Base-by-base conservation (phyloP, 192 early-diverging fungal species). In the Borealophlyctis nickersoniae region DNA sequence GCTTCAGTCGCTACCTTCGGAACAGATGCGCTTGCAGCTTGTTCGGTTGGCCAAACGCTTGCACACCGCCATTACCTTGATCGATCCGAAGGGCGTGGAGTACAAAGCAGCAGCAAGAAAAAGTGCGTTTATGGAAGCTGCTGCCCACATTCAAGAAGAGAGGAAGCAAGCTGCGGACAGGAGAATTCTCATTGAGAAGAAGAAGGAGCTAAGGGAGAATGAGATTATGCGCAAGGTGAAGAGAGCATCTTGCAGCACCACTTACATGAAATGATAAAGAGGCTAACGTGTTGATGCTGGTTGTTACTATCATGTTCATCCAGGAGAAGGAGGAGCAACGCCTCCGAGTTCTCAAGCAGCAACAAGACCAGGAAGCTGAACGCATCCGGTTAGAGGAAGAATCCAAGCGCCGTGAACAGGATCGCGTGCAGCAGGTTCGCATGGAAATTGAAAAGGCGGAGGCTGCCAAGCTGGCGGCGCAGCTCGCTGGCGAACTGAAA, bases 11-110 rank as follows among this genome's bases (percentile, higher is more conserved):
- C 35, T 82, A 24, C 91, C 95, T 7, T 81, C 90, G 9, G 95
- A 97, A 60, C 84, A 90, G 52, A 93, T 99, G 89, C 89, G 94
- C 70, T 77, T 85, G 51, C 95, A 99, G 80, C 82, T 99, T 36
- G 85, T 91, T 49, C 84, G 81, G 57, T 85, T 98, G 60, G 91
- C 90, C 32, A 87, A 88, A 59, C 86, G 90, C 62, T 79, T 99
- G 62, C 83, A 92, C 66, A 88, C 89, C 60, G 91, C 90, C 9
- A 86, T 93, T 66, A 83, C 81, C 28, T 85, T 95, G 61, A 89
- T 96, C 58, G 87, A 92, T 63, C 92, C 95, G 65, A 73, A 78
- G 35, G 74, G 82, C 55, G 77, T 84, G 36, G 81, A 88, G 62
- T 76, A 79, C 32, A 87, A 87, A 65, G 79, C 85, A 61, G 80